Evolutionary conservation across 192 early-diverging fungal genomes (phyloP).

Genomic region (Coemansia sp.): DNA sequence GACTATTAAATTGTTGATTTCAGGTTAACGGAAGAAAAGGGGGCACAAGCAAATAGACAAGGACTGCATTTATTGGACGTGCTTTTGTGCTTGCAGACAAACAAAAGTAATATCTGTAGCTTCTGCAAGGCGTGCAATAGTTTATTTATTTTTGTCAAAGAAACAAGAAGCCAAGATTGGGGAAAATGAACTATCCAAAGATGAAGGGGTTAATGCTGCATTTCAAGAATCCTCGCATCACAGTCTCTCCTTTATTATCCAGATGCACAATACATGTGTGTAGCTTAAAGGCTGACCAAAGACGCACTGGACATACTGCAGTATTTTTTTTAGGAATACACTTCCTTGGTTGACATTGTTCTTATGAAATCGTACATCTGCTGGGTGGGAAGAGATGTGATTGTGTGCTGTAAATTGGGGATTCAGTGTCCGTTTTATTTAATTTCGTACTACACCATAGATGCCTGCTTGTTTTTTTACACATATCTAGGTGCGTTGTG

Average conservation of each 20-base stretch:
- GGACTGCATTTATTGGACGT: background rate
- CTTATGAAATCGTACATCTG: constrained; percentile 12
- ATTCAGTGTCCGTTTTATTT: background rate
- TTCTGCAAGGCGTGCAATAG: background rate
- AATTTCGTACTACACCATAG: background rate
- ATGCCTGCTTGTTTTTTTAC: background rate
- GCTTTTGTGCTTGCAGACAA: constrained; percentile 1
- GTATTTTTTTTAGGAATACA: constrained; percentile 2
- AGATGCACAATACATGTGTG: background rate
- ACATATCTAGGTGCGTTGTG: background rate
- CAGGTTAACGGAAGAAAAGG: background rate
- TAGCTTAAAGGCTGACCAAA: constrained; percentile 7
- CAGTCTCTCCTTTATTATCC: constrained; percentile 7
- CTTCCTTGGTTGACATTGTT: background rate
- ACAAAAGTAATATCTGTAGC: background rate
- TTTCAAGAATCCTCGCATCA: background rate
- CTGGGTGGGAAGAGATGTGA: background rate
- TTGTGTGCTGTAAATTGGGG: background rate
- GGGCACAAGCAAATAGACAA: constrained; percentile 3
- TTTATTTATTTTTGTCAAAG: background rate
- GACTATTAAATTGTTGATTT: constrained; percentile 14
- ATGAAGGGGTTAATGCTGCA: background rate
- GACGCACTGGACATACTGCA: background rate
- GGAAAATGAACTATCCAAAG: background rate
- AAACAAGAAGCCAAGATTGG: background rate